Evolutionary conservation across 192 early-diverging fungal genomes (phyloP), one percentile per base, ranked within the genome.

Genomic region (Rhizophagus sp.): DNA sequence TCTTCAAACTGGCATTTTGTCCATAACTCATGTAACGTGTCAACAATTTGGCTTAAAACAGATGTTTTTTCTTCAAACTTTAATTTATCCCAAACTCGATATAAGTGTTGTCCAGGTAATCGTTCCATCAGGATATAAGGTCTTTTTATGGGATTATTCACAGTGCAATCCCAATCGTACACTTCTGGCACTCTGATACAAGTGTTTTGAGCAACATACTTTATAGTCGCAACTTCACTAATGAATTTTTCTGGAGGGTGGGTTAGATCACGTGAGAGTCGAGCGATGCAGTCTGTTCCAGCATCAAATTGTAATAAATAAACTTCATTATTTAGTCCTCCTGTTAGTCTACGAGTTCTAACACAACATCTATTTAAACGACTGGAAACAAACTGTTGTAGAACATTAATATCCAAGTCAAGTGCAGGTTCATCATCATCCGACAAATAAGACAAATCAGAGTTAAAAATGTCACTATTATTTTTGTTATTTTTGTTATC

Each of bases 261-360:
- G n/a, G 4, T n/a, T 30, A 30, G 24, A 65, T 65, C 63, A 36
- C 22, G 22, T 72, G 70, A n/a, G 70, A 72, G 25, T 44, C 70
- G 24, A n/a, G 30, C 70, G 33, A 72, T 72, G 70, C 70, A 72
- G n/a, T 72, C 36, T n/a, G 44, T 10, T 72, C 70, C 70, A 72
- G 22, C 70, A 11, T 72, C 70, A 15, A 72, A 44, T n/a, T 36
- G 34, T 36, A 72, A 33, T n/a, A 72, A 22, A 24, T 72, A 39
- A 72, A 72, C 24, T 49, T 72, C 44, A 49, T 72, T 72, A 49
- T 44, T n/a, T 15, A 49, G n/a, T n/a, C 70, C 70, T 24, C 24
- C 11, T 36, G 36, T 24, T 44, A 72, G 33, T 10, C 36, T 72
- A 33, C 36, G 33, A 49, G n/a, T 72, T 10, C 12, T 9, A 44